These are phyloP conservation scores for Raddia distichophylla DNA, from an alignment of 176 grass and related monocot species.

Conservation along the genomic window DNA sequence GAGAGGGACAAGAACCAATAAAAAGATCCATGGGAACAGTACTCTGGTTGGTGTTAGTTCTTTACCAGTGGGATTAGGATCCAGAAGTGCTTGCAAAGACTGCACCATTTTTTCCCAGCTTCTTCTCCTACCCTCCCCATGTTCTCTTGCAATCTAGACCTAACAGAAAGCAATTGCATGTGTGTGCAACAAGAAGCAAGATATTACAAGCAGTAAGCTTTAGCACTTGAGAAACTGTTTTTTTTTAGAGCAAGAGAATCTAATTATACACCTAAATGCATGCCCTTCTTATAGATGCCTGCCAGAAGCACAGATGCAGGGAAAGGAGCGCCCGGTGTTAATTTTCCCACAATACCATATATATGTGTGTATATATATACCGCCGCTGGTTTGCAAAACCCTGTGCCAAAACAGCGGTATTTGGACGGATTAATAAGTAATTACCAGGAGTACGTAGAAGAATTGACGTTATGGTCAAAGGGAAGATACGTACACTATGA, in stretches of 20 bases:
- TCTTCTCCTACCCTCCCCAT: not conserved
- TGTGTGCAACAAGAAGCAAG: not conserved
- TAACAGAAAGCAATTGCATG: not conserved
- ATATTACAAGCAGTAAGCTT: not conserved
- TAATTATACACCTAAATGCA: not conserved
- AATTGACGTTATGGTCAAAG: not conserved
- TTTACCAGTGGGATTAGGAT: slow-evolving; percentile 21
- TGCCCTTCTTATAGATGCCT: slow-evolving; percentile 9
- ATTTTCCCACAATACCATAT: not conserved
- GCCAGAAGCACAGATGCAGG: not conserved
- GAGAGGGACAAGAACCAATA: no score
- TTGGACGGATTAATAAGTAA: not conserved
- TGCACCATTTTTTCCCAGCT: not conserved
- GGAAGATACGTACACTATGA: not conserved
- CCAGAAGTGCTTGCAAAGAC: not conserved
- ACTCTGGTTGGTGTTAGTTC: not conserved
- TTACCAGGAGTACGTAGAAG: no score
- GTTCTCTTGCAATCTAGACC: not conserved
- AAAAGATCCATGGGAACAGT: not conserved
- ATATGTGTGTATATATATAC: not conserved
- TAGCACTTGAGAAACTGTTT: not conserved
- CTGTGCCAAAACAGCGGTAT: not conserved
- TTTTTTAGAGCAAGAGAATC: no score
- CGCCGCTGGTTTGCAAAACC: not conserved
- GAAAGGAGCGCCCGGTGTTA: not conserved